Conservation (phyloP, 208 protist genomes). For the Wallacemonas collosoma region DNA sequence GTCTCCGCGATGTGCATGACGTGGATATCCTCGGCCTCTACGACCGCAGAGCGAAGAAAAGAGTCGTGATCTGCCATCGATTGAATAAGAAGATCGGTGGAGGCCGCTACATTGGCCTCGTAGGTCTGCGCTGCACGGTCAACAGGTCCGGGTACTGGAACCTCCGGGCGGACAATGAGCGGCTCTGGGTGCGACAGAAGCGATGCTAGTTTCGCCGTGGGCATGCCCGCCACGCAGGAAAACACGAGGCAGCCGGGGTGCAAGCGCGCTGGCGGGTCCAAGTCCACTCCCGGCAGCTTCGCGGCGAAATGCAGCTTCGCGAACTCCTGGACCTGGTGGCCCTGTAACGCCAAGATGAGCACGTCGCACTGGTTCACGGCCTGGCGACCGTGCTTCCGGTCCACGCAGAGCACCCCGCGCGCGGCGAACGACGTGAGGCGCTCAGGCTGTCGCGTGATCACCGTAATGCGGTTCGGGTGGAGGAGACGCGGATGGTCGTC, state of each 20-base stretch:
- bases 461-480: slow-evolving; percentile 75
- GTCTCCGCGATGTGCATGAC: slow-evolving; percentile 12
- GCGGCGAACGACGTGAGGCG: slow-evolving; percentile 40
- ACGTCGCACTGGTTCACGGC: slow-evolving; percentile 52
- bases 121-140: neutral
- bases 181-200: slow-evolving; percentile 47
- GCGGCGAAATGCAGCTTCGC: slow-evolving; percentile 37
- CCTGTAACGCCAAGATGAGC: slow-evolving; percentile 66
- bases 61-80: slow-evolving; percentile 38
- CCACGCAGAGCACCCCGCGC: slow-evolving; percentile 57
- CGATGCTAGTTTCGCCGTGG: slow-evolving; percentile 48
- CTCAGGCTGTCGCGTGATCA: slow-evolving; percentile 72
- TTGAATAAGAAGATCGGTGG: slow-evolving; percentile 21
- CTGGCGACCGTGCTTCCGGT: slow-evolving; percentile 40
- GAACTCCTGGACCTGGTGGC: slow-evolving; percentile 60
- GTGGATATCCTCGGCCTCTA: slow-evolving; percentile 26
- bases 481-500: slow-evolving; percentile 30
- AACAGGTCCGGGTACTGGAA: slow-evolving; percentile 15
- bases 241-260: slow-evolving; percentile 52
- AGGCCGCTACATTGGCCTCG: neutral
- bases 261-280: slow-evolving; percentile 15
- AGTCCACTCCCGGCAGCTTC: neutral
- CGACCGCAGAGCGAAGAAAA: slow-evolving; percentile 33
- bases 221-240: slow-evolving; percentile 58
- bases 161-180: slow-evolving; percentile 44